Evolutionary conservation across 768 basidiomycete genomes (phyloP).

Genomic region (Mycena indigotica): DNA sequence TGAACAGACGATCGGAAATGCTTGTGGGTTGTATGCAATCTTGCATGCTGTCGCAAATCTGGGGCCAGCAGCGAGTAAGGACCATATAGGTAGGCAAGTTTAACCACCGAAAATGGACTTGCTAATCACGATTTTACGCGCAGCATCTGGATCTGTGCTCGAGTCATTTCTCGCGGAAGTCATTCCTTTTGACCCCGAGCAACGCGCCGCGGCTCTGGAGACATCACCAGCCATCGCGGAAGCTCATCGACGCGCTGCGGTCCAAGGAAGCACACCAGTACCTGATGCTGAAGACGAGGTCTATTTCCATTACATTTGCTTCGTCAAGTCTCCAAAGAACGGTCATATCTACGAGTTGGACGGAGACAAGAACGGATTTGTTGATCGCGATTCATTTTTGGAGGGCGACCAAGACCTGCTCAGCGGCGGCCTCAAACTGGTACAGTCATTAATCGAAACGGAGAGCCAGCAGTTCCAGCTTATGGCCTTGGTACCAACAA

Average conservation of each 20-base stretch:
- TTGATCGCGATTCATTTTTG: constrained; percentile 27
- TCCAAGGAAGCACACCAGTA: constrained; percentile 32
- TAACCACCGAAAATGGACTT: not conserved
- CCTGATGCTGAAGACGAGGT: constrained; percentile 34
- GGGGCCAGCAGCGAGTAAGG: constrained; percentile 12
- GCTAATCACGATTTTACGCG: not conserved
- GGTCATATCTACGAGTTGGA: constrained; percentile 38
- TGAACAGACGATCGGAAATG: constrained; percentile 40
- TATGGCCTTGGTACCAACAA: constrained; percentile 8
- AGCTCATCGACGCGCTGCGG: constrained; percentile 33
- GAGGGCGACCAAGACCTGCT: constrained; percentile 27
- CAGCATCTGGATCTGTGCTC: constrained; percentile 29
- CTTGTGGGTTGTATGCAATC: constrained; percentile 40
- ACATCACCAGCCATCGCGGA: constrained; percentile 30
- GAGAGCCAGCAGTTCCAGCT: constrained; percentile 8
- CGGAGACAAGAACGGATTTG: constrained; percentile 35
- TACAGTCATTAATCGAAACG: constrained; percentile 1
- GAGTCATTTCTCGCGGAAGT: constrained; percentile 27
- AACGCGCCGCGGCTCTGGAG: constrained; percentile 36
- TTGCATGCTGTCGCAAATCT: constrained; percentile 38
- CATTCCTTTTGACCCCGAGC: constrained; percentile 28
- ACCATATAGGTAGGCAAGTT: constrained; percentile 27
- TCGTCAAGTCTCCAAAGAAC: constrained; percentile 32
- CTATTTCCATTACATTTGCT: constrained; percentile 37
- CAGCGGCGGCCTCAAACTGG: constrained; percentile 14